These are phyloP conservation scores for Verticillium nubilum DNA, from an alignment of 2,329 filamentous ascomycete species.

Conservation along the genomic window DNA sequence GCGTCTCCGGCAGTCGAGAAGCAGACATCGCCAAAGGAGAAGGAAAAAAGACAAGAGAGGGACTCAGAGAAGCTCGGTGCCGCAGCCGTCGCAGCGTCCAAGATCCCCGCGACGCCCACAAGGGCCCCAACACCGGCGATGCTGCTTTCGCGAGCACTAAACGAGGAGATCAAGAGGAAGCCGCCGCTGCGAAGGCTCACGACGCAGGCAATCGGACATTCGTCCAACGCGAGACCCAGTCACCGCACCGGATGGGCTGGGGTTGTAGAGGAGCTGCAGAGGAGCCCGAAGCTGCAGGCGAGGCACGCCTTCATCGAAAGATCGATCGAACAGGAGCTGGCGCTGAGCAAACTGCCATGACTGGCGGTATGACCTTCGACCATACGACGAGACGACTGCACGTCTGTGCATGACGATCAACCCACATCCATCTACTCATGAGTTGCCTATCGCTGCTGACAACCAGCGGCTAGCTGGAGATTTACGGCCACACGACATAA, in stretches of 20 bases:
- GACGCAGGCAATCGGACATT: slow-evolving; percentile 48
- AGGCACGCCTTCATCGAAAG: slow-evolving; percentile 58
- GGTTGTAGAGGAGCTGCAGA: slow-evolving; percentile 58
- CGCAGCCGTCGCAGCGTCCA: slow-evolving; percentile 7
- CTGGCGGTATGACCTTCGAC: not conserved
- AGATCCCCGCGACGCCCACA: slow-evolving; percentile 23
- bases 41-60: slow-evolving; percentile 14
- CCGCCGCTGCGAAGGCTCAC: slow-evolving; percentile 48
- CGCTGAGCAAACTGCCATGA: slow-evolving; percentile 12
- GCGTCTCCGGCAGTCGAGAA: slow-evolving; percentile 28
- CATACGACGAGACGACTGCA: not conserved
- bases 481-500: not conserved
- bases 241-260: slow-evolving; percentile 56
- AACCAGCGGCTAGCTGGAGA: not conserved
- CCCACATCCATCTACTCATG: not conserved
- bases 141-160: slow-evolving; percentile 34
- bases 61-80: not conserved
- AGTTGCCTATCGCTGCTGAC: not conserved
- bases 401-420: not conserved
- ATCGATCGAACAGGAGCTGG: slow-evolving; percentile 33
- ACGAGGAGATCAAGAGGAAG: slow-evolving; percentile 34
- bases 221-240: slow-evolving; percentile 37
- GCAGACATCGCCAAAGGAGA: slow-evolving; percentile 21
- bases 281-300: slow-evolving; percentile 54
- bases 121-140: slow-evolving; percentile 21